phyloP scores from a whole-genome alignment of 805 yeast genomes.

The Pichia scutulata region DNA sequence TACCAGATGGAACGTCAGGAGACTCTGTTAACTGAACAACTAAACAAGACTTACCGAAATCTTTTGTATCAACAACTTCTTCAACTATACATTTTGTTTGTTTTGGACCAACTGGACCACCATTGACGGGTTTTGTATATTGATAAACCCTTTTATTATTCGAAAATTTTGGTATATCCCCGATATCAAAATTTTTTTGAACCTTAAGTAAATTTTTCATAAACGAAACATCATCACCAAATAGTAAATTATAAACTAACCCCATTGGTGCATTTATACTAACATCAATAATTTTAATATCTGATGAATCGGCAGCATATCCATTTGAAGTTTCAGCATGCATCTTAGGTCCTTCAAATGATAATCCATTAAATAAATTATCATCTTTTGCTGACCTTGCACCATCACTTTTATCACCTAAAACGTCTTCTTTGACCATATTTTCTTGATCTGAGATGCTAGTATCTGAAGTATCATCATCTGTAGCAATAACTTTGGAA shows the following conservation, averaged over 20 bases:
- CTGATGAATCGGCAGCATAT: conserved; percentile 40
- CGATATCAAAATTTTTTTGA: conserved; percentile 59
- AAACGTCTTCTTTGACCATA: conserved; percentile 26
- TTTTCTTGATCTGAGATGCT: conserved; percentile 25
- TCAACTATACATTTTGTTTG: conserved; percentile 60
- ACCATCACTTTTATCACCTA: conserved; percentile 10
- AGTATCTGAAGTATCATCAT: conserved; percentile 20
- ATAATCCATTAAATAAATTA: conserved; percentile 31
- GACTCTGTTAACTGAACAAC: conserved; percentile 55
- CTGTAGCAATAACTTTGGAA: conserved; percentile 11
- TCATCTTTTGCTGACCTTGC: conserved; percentile 11
- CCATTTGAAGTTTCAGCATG: conserved; percentile 31
- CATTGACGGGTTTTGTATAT: conserved; percentile 57
- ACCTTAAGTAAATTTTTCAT: conserved; percentile 38
- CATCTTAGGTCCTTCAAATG: conserved; percentile 31
- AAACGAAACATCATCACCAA: conserved; percentile 50
- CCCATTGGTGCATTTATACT: conserved; percentile 54
- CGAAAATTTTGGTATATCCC: conserved; percentile 37
- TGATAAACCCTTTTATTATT: conserved; percentile 38
- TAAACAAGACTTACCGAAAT: conserved; percentile 39
- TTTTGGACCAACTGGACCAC: conserved; percentile 68
- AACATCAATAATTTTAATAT: conserved; percentile 49
- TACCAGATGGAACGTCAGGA: conserved; percentile 82
- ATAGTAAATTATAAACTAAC: conserved; percentile 46
- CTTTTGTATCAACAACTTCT: conserved; percentile 48